Percentiles rank a stretch among this genome's conserved stretches.
phyloP scores from a whole-genome alignment of 768 basidiomycete genomes.

The Pulveroboletus sp. region DNA sequence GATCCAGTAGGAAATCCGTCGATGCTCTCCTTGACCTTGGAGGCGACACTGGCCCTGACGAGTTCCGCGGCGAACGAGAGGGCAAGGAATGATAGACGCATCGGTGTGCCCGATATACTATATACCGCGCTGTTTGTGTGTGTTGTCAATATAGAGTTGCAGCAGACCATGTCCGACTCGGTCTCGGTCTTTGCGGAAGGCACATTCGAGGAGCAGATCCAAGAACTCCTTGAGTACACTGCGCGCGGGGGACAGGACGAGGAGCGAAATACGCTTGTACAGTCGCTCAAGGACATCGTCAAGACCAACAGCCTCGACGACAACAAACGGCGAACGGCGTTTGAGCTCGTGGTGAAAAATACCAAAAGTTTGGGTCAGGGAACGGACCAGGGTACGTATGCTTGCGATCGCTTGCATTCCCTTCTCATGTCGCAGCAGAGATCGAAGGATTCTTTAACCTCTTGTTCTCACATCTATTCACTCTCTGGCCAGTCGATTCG shows the following conservation, averaged over 20 bases:
- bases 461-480: slow-evolving; percentile 68
- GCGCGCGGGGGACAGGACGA: slow-evolving; percentile 66
- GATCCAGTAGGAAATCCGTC: slow-evolving; percentile 56
- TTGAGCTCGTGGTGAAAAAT: slow-evolving; percentile 59
- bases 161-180: slow-evolving; percentile 56
- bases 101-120: too few relatives aligned
- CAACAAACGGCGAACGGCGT: slow-evolving; percentile 47
- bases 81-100: slow-evolving; percentile 12
- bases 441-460: slow-evolving; percentile 89
- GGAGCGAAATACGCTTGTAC: slow-evolving; percentile 57
- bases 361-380: slow-evolving; percentile 75
- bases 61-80: slow-evolving; percentile 12
- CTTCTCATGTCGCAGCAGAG: slow-evolving; percentile 41
- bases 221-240: slow-evolving; percentile 76
- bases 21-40: slow-evolving; percentile 50
- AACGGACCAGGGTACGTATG: slow-evolving; percentile 63
- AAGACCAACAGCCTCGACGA: slow-evolving; percentile 52
- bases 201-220: slow-evolving; percentile 83
- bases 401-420: not conserved
- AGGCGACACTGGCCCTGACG: slow-evolving; percentile 8
- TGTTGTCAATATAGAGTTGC: too few relatives aligned
- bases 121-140: too few relatives aligned
- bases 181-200: slow-evolving; percentile 86
- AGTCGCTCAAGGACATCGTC: slow-evolving; percentile 63
- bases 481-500: slow-evolving; percentile 53